Evolutionary conservation across 1,284 basidiomycete genomes (phyloP), one percentile per base, ranked within the genome.

Genomic region (Pholiota adiposa): DNA sequence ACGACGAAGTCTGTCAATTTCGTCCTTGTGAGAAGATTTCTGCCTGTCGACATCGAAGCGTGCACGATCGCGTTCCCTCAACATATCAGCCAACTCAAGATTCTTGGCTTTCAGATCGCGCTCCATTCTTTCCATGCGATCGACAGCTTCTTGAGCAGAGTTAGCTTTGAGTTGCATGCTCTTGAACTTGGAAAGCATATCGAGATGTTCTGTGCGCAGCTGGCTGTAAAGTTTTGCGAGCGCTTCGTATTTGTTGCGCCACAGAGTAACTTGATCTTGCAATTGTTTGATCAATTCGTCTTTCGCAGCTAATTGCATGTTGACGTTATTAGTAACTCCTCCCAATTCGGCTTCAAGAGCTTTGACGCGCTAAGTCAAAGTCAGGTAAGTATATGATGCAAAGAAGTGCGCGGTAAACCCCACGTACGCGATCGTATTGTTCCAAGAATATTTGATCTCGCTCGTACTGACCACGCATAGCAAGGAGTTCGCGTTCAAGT

Each of bases 81-180:
- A 93, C 97, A 99, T 99, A 73, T 99, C 97, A 27, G 97, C 97
- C 33, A 99, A 81, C 75, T 99, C 97, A 58, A 99, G 79, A 73
- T 98, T 99, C 86, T 99, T 99, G 41, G 94, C 84, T 80, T 99
- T 99, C 69, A 98, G 83, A 73, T 99, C 97, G 36, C 96, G 83
- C 74, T 99, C 97, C 96, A 99, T 99, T 61, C 96, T 84, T 76
- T 99, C 97, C 96, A 99, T 98, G 70, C 90, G 91, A 76, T 99
- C 97, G 54, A 99, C 92, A n/a, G 97, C 94, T 77, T 99, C 97
- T 74, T 98, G 97, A 0, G 97, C 96, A 56, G 96, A 98, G 73
- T 96, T 97, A 19, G 97, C 97, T 77, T 98, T 98, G 69, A 99
- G 86, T 74, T 99, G 96, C 85, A 97, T 87, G 70, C 94, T 92